Evolutionary conservation across 164 flowering plant genomes (phyloP), one percentile per base, ranked within the genome.

Genomic region (Sextonia rubra): DNA sequence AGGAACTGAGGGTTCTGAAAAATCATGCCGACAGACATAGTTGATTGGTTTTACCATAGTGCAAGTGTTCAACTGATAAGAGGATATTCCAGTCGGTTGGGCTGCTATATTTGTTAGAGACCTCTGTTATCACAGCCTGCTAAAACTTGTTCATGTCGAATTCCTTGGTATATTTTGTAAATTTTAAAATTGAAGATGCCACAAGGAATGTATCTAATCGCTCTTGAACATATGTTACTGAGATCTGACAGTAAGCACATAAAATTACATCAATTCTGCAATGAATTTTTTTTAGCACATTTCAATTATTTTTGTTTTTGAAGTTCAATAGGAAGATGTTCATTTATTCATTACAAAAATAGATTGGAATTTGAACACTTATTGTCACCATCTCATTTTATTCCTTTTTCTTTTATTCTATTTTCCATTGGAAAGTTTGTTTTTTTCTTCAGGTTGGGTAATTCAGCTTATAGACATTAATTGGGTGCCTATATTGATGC

Each of bases 401-500:
- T 32, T 32, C 44, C 8, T 32, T 32, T 6, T 32, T 37, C 1
- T 37, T 37, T 37, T 7, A 37, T 37, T 37, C 44, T 37, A 37
- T 37, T 37, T 37, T 37, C 44, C 44, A 37, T 37, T 37, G 44
- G 44, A 37, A 37, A 37, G 11, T 1, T 52, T 52, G 22, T 65
- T 65, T 65, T 27, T 29, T n/a, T 47, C 58, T 52, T 52, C 20
- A 52, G n/a, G 18, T 52, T 12, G 14, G 15, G n/a, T 20, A 17
- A 52, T 3, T 52, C 58, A 18, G 17, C 12, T 52, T 52, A 52
- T 52, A 15, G n/a, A 15, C n/a, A 52, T 66, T 66, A 66, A 66
- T 30, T 63, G 49, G 2, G 12, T 47, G 47, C 22, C 15, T 66
- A 8, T 20, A 11, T 65, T 81, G 44, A 52, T 85, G 80, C 82